phyloP scores from a whole-genome alignment of 1,139 yeast species.

The Candida glucosophila region DNA sequence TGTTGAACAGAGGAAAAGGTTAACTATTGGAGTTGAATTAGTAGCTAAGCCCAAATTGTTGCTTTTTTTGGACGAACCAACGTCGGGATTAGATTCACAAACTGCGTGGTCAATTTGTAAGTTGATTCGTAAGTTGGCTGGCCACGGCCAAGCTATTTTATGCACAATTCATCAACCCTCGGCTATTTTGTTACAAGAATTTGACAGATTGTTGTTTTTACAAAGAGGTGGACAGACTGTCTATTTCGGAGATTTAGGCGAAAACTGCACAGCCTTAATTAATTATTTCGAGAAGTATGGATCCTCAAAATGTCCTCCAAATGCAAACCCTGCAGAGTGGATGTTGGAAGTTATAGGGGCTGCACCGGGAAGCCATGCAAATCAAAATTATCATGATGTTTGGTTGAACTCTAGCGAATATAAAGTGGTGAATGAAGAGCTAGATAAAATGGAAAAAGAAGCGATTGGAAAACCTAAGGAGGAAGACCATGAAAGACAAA shows the following conservation, averaged over 20 bases:
- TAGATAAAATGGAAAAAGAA: constrained; percentile 20
- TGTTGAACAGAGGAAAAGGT: constrained; percentile 29
- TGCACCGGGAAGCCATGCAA: constrained; percentile 28
- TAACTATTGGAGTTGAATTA: constrained; percentile 31
- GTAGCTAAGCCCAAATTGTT: constrained; percentile 30
- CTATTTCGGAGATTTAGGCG: constrained; percentile 60
- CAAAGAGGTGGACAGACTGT: constrained; percentile 51
- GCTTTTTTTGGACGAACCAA: constrained; percentile 28
- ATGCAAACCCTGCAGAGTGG: constrained; percentile 51
- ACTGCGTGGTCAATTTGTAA: constrained; percentile 38
- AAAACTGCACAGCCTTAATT: constrained; percentile 40
- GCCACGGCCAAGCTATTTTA: constrained; percentile 35
- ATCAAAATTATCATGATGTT: constrained; percentile 24
- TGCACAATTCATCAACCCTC: constrained; percentile 39
- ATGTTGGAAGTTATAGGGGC: constrained; percentile 47
- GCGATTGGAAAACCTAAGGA: constrained; percentile 18
- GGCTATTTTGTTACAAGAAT: constrained; percentile 27
- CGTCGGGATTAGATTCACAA: constrained; percentile 33
- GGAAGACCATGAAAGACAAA: constrained; percentile 13
- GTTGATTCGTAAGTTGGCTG: constrained; percentile 33
- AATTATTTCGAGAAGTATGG: constrained; percentile 53
- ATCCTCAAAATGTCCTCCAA: constrained; percentile 31
- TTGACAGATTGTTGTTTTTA: constrained; percentile 28
- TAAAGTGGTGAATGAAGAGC: constrained; percentile 13
- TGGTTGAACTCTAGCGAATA: constrained; percentile 25